Evolutionary conservation across 495 filamentous ascomycete species (phyloP).

Genomic region (Neurospora intermedia): DNA sequence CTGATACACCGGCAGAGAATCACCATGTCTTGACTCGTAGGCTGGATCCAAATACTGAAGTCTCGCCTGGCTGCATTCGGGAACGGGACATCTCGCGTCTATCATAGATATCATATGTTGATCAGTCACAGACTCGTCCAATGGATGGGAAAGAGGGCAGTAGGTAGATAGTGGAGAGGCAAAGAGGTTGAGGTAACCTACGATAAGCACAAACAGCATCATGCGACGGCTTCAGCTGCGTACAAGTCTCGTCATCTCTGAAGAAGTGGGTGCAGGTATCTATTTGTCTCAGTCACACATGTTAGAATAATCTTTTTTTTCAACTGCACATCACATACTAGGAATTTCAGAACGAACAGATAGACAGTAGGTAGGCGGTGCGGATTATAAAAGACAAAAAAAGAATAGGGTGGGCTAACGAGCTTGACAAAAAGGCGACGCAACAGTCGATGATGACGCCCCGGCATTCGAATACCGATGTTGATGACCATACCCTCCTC

Average conservation of each 20-base stretch:
- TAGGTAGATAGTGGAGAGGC: background rate
- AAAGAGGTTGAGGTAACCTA: constrained; percentile 2
- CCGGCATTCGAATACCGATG: constrained; percentile 8
- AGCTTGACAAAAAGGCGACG: constrained; percentile 16
- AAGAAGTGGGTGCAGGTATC: constrained; percentile 17
- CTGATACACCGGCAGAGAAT: constrained; percentile 9
- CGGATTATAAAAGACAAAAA: background rate
- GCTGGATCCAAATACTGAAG: constrained; percentile 16
- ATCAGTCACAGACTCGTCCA: background rate
- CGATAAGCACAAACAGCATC: constrained; percentile 17
- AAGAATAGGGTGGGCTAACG: constrained; percentile 7
- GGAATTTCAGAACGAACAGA: background rate
- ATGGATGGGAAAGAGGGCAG: background rate
- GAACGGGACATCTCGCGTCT: constrained; percentile 16
- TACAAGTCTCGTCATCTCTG: constrained; percentile 12
- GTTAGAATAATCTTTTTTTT: background rate
- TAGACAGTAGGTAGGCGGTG: background rate
- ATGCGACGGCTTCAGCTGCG: constrained; percentile 14
- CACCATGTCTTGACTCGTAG: constrained; percentile 5
- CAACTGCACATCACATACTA: background rate
- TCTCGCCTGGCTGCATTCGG: constrained; percentile 14
- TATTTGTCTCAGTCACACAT: background rate
- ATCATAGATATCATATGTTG: background rate
- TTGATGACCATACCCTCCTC: constrained; percentile 3
- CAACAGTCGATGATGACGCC: background rate